Evolutionary conservation across 2,329 filamentous ascomycete species (phyloP).

Genomic region (Penicillium expansum): DNA sequence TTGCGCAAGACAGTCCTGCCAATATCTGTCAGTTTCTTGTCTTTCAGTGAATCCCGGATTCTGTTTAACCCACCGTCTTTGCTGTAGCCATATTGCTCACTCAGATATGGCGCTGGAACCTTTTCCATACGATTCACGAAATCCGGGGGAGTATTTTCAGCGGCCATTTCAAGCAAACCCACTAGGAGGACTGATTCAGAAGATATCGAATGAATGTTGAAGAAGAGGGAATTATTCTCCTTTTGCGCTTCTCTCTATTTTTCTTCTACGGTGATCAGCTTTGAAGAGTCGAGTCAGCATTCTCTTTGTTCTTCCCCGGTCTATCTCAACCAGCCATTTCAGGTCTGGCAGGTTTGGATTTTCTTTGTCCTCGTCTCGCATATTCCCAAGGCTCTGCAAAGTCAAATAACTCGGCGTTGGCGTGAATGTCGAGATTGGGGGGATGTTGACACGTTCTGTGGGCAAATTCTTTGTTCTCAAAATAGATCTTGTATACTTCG

Average conservation of each 20-base stretch:
- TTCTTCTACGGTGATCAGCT: neutral
- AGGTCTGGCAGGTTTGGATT: neutral
- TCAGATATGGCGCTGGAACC: constrained; percentile 1
- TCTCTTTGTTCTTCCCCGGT: neutral
- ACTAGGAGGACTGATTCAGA: neutral
- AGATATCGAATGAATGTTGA: neutral
- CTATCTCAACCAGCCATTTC: neutral
- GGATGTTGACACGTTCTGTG: neutral
- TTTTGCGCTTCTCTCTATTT: neutral
- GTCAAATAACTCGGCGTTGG: neutral
- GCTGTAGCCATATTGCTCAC: neutral
- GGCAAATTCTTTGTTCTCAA: constrained; percentile 2
- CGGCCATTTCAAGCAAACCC: neutral
- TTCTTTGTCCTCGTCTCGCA: neutral
- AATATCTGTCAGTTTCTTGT: neutral
- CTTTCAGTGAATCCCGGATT: neutral
- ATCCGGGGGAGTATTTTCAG: neutral
- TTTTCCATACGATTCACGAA: constrained; percentile 6
- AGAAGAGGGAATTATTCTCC: neutral
- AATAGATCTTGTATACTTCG: neutral
- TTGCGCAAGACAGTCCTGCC: constrained; percentile 3
- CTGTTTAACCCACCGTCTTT: neutral
- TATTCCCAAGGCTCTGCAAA: neutral
- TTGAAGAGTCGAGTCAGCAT: neutral
- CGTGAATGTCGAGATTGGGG: neutral